A percentile compares a stretch with the other conserved stretches of the same genome.
Evolutionary conservation across 495 filamentous ascomycete genomes (phyloP).

Genomic region (Aspergillus diversus): DNA sequence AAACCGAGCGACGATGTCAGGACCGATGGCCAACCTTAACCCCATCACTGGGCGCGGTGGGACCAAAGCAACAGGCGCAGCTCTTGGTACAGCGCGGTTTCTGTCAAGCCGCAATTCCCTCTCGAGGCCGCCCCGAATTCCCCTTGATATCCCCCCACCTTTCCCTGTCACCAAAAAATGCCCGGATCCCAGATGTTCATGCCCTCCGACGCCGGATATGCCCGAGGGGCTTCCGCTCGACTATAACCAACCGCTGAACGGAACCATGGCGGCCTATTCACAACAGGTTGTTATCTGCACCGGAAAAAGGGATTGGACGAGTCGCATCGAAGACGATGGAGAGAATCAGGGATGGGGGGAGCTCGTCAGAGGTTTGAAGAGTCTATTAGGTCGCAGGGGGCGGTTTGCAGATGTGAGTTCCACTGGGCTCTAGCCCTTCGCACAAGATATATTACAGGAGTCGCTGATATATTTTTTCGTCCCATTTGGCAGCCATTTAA

Average conservation of each 20-base stretch:
- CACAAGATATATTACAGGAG: background rate
- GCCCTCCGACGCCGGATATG: constrained; percentile 64
- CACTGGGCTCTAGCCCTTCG: constrained; percentile 1
- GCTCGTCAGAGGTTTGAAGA: constrained; percentile 72
- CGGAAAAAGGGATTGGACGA: constrained; percentile 77
- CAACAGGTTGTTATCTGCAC: constrained; percentile 85
- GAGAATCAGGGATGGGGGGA: constrained; percentile 47
- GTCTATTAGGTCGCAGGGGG: constrained; percentile 66
- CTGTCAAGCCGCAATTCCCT: constrained; percentile 33
- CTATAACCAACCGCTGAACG: constrained; percentile 64
- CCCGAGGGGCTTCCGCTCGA: constrained; percentile 79
- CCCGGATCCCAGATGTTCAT: constrained; percentile 72
- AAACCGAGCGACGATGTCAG: background rate
- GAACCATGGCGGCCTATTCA: constrained; percentile 76
- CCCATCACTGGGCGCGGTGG: constrained; percentile 12
- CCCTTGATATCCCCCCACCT: constrained; percentile 45
- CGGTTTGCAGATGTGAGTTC: constrained; percentile 70
- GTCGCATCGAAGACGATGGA: constrained; percentile 68
- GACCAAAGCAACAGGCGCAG: constrained; percentile 5
- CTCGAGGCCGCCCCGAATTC: constrained; percentile 30
- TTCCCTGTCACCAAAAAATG: constrained; percentile 60
- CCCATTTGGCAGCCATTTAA: constrained; percentile 67
- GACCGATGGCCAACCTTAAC: constrained; percentile 12
- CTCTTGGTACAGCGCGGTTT: constrained; percentile 17
- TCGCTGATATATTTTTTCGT: constrained; percentile 14